A percentile compares a stretch with the other conserved stretches of the same genome.
Conservation (phyloP, 495 filamentous ascomycete genomes). For the Cairneyella variabilis region DNA sequence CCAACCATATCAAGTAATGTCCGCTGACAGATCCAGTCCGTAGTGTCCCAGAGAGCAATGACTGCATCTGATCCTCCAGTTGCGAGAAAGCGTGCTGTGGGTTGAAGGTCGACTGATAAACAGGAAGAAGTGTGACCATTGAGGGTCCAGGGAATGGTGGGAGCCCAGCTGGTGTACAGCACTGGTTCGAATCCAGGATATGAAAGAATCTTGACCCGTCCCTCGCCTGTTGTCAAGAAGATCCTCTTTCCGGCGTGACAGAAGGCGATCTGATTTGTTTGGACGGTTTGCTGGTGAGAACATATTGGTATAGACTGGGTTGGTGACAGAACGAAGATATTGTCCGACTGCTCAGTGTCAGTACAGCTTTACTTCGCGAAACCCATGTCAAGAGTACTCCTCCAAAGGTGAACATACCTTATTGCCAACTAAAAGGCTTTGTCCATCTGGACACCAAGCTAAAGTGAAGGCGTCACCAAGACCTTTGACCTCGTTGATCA, state of each 20-base stretch:
- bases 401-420: conserved; percentile 56
- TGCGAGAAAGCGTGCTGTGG: conserved; percentile 75
- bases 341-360: conserved; percentile 56
- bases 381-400: conserved; percentile 11
- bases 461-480: conserved; percentile 78
- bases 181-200: conserved; percentile 59
- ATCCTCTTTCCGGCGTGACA: conserved; percentile 69
- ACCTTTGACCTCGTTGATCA: conserved; percentile 75
- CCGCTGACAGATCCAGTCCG: conserved; percentile 83
- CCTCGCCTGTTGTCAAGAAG: conserved; percentile 80
- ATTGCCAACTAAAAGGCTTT: conserved; percentile 74
- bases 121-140: conserved; percentile 81
- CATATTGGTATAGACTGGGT: conserved; percentile 47
- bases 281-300: conserved; percentile 64
- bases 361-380: conserved; percentile 24
- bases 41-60: conserved; percentile 87
- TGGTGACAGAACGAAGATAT: conserved; percentile 60
- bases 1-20: conserved; percentile 76
- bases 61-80: conserved; percentile 87
- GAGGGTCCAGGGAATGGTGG: conserved; percentile 54
- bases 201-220: conserved; percentile 73
- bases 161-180: conserved; percentile 33
- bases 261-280: conserved; percentile 82
- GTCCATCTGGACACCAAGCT: conserved; percentile 86
- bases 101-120: conserved; percentile 65